These are phyloP conservation scores for Malus domestica DNA, from an alignment of 306 rosid species.

Conservation along the genomic window ASM211411v1 NC_041803.1:45693001-45693500, in stretches of 20 bases:
- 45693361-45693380: not conserved
- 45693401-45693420: constrained; percentile 28
- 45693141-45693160: constrained; percentile 64
- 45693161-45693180: constrained; percentile 46
- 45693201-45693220: constrained; percentile 64
- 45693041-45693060: not conserved
- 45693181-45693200: constrained; percentile 61
- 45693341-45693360: too few species aligned
- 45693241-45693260: constrained; percentile 33
- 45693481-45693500: constrained; percentile 67
- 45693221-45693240: constrained; percentile 34
- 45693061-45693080: constrained; percentile 28
- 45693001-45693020: not conserved
- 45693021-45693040: not conserved
- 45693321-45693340: not conserved
- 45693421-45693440: constrained; percentile 39
- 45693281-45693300: constrained; percentile 26
- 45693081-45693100: constrained; percentile 37
- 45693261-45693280: constrained; percentile 44
- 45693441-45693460: constrained; percentile 44
- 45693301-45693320: not conserved
- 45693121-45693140: constrained; percentile 50
- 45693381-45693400: constrained; percentile 2
- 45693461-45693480: constrained; percentile 57
- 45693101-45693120: constrained; percentile 55